Evolutionary conservation across 2,329 filamentous ascomycete genomes (phyloP).

Genomic region (Magnaporthales sp.): DNA sequence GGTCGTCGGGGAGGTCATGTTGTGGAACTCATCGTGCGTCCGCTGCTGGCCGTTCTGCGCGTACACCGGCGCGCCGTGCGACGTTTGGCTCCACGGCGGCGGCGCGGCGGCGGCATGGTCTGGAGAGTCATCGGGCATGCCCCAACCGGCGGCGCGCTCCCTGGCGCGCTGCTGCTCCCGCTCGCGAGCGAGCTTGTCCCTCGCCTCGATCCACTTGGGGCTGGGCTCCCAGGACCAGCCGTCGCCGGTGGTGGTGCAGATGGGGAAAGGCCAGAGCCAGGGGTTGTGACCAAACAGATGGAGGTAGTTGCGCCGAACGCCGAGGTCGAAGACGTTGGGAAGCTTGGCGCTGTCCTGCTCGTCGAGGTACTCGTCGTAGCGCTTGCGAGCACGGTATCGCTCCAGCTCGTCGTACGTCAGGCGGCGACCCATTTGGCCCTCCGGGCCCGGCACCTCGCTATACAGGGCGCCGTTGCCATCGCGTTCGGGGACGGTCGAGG

Average conservation of each 20-base stretch:
- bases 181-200: constrained; percentile 51
- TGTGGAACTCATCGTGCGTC: not conserved
- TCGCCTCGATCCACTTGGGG: constrained; percentile 64
- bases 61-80: constrained; percentile 5
- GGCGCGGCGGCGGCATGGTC: constrained; percentile 9
- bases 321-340: constrained; percentile 89
- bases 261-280: constrained; percentile 68
- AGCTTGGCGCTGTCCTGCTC: constrained; percentile 82
- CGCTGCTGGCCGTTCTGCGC: constrained; percentile 1
- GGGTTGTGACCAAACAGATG: constrained; percentile 74
- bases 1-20: constrained; percentile 3
- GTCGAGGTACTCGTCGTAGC: constrained; percentile 70
- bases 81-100: constrained; percentile 13
- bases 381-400: constrained; percentile 41
- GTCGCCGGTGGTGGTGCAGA: constrained; percentile 81
- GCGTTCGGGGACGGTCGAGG: constrained; percentile 7
- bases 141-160: constrained; percentile 62
- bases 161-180: constrained; percentile 51
- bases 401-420: constrained; percentile 48
- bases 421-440: constrained; percentile 29
- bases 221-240: constrained; percentile 93
- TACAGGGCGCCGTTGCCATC: constrained; percentile 5
- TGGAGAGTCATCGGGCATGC: constrained; percentile 25
- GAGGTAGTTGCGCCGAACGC: constrained; percentile 66
- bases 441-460: constrained; percentile 8